Base-by-base conservation (phyloP, 257 asterid genomes). In the Nicotiana undulata region DNA sequence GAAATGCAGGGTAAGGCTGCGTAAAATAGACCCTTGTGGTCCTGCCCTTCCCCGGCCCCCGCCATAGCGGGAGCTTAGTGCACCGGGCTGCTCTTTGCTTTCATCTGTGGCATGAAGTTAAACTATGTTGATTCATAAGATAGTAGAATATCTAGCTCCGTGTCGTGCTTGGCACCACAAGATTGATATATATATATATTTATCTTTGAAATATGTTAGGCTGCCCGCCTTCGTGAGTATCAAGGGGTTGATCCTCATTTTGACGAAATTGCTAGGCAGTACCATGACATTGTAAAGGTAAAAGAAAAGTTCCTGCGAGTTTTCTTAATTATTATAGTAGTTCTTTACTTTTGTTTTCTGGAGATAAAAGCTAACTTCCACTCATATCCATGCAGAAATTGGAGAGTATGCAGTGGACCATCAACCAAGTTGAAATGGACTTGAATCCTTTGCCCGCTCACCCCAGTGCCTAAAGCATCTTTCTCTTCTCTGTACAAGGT, bases 241-340 rank as follows among this genome's bases (percentile, higher is more conserved):
- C 99, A 95, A 88, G 99, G 99, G 26, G 98, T 95, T 72, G 99
- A 95, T 91, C 98, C 98, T 75, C 98, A 93, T 88, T 95, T 95
- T 51, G 99, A 95, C 66, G 88, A 86, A 74, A 95, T 95, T 79
- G 98, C 99, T 40, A 89, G 98, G 87, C 99, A 95, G 83, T 95
- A 95, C 88, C 97, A 95, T 15, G 99, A 93, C 83, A 91, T 95
- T 51, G 97, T 93, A 63, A 92, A 92, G 98, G 99, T 92, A 90
- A 83, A n/a, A 37, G 26, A 67, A 5, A 63, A 31, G 24, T 37
- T 81, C 28, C 56, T 63, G 66, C 44, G 78, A 66, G 63, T 28
- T 28, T 53, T 9, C 15, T 18, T 52, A 22, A 37, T 44, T 70
- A 34, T 44, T 18, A 52, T 76, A 84, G 90, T 63, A 85, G 90